Percentiles rank a stretch among this genome's conserved stretches.
Conservation (phyloP, 805 yeast species). For the Suhomyces faveliae region DNA sequence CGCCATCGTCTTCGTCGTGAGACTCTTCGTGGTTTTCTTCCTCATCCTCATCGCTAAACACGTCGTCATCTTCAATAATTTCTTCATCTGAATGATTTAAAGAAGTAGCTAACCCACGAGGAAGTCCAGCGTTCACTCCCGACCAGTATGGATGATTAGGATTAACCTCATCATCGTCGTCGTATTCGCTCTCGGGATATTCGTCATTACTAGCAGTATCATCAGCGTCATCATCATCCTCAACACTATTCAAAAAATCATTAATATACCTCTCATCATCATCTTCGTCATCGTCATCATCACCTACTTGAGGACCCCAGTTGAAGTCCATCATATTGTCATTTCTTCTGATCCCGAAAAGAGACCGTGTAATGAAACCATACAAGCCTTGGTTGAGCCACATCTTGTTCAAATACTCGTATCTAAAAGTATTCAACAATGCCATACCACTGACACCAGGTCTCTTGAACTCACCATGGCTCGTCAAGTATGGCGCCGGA, state of each 20-base stretch:
- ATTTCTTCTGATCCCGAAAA: constrained; percentile 2
- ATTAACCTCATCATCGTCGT: background rate
- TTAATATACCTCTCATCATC: background rate
- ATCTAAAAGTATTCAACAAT: constrained; percentile 51
- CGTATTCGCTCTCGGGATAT: background rate
- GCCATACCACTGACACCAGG: constrained; percentile 59
- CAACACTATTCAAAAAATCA: constrained; percentile 3
- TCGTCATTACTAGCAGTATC: background rate
- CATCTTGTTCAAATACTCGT: constrained; percentile 51
- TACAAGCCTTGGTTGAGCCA: constrained; percentile 64
- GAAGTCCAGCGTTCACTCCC: background rate
- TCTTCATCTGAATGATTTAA: background rate
- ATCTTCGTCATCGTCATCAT: constrained; percentile 8
- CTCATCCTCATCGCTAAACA: too few relatives aligned
- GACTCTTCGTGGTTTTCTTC: too few relatives aligned
- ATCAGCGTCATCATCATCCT: constrained; percentile 1
- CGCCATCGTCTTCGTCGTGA: too few relatives aligned
- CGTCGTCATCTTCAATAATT: too few relatives aligned
- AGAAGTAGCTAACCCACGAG: background rate
- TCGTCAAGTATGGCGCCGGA: constrained; percentile 70
- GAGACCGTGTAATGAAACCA: constrained; percentile 2
- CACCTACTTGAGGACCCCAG: background rate
- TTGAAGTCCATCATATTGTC: constrained; percentile 4
- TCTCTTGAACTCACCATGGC: constrained; percentile 71
- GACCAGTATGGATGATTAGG: background rate